Base-by-base conservation (phyloP, 768 basidiomycete genomes). In the Nidularia sp. region DNA sequence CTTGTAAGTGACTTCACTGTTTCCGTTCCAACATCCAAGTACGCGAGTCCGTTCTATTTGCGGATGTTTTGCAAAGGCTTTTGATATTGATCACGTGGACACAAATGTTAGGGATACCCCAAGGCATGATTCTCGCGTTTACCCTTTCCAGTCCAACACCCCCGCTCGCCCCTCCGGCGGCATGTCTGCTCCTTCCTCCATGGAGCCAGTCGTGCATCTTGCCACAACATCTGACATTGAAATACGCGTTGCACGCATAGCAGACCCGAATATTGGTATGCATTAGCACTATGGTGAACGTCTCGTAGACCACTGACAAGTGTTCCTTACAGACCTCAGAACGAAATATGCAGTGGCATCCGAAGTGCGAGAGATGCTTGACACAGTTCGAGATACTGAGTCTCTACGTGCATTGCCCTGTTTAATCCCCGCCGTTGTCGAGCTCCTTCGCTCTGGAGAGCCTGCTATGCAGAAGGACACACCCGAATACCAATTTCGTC, bases 311-410 rank as follows among this genome's bases (percentile, higher is more conserved):
- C 4, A 15, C 12, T 46, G 25, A 25, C 33, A 15, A 32, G 10
- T 7, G 10, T 42, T 29, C 47, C 34, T 13, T 39, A 15, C 58
- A 91, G 89, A 90, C 68, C 77, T 89, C 57, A 81, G 82, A 53
- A 81, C 80, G 2, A 90, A 88, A 67, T 79, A 81, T 66, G 71
- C 71, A 2, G 79, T 84, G n/a, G 87, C 88, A 53, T 79, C 76
- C 53, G 90, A 93, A 64, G 82, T 93, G 53, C 79, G 89, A 52
- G 90, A 93, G 65, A 81, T 85, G 73, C 76, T 93, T 57, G 91
- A 93, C 60, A 84, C 84, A 12, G 80, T 88, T 39, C 77, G 87
- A 51, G 91, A 93, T 54, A 72, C 80, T 13, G 91, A 93, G 56
- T 81, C 84, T 12, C 71, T 78, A 39, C 81, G 85, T 18, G 84